Evolutionary conservation across 2,329 filamentous ascomycete genomes (phyloP).

Genomic region (Phyllosticta citriasiana): DNA sequence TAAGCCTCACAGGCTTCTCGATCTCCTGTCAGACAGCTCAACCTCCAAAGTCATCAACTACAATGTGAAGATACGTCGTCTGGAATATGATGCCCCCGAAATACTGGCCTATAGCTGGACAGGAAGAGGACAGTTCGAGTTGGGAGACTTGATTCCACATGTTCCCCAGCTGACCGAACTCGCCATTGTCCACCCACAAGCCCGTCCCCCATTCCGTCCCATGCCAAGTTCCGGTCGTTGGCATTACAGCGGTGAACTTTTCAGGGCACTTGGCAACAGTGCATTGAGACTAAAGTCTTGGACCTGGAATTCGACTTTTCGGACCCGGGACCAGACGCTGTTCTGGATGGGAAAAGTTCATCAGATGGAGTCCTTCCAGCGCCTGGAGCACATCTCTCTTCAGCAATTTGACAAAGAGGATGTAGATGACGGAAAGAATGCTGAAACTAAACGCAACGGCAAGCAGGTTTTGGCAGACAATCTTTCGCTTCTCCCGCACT

Average conservation of each 20-base stretch:
- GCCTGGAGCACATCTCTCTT: slow-evolving; percentile 24
- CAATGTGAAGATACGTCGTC: slow-evolving; percentile 56
- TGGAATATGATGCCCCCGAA: slow-evolving; percentile 58
- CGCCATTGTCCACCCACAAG: slow-evolving; percentile 60
- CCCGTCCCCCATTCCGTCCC: slow-evolving; percentile 54
- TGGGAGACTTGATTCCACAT: slow-evolving; percentile 49
- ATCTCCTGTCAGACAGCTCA: slow-evolving; percentile 45
- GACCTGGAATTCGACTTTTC: slow-evolving; percentile 47
- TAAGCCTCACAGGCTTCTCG: slow-evolving; percentile 37
- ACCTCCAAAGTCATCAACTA: slow-evolving; percentile 44
- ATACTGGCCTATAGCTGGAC: slow-evolving; percentile 46
- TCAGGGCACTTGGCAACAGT: slow-evolving; percentile 49
- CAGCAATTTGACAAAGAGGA: slow-evolving; percentile 22
- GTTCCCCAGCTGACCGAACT: slow-evolving; percentile 60
- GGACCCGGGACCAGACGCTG: slow-evolving; percentile 17
- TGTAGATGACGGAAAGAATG: slow-evolving; percentile 3
- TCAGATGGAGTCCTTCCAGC: slow-evolving; percentile 32
- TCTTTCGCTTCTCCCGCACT: slow-evolving; percentile 47
- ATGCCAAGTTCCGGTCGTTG: slow-evolving; percentile 39
- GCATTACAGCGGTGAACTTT: slow-evolving; percentile 58
- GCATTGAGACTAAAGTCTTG: slow-evolving; percentile 39
- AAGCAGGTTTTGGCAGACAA: slow-evolving; percentile 40
- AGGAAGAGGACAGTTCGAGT: slow-evolving; percentile 44
- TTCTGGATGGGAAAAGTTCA: slow-evolving; percentile 35
- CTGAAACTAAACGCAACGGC: slow-evolving; percentile 25